These are phyloP conservation scores for Diaporthe sp. DNA, from an alignment of 2,329 filamentous ascomycete species.

Conservation along the genomic window DNA sequence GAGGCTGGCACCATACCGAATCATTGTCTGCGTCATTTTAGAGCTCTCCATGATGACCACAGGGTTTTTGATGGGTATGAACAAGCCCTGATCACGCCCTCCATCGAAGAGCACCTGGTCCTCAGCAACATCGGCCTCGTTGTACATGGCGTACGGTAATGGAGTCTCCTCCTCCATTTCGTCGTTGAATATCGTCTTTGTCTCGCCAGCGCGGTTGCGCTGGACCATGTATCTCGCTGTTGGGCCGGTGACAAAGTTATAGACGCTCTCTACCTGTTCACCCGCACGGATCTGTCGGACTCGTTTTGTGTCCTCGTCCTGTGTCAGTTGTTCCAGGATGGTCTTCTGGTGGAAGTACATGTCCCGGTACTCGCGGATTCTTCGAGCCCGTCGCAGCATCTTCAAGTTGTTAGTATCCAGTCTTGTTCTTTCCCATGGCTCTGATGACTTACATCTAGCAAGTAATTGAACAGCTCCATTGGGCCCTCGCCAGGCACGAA, in stretches of 20 bases:
- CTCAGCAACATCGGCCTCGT: slow-evolving; percentile 46
- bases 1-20: slow-evolving; percentile 10
- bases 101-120: slow-evolving; percentile 44
- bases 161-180: neutral
- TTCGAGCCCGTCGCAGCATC: slow-evolving; percentile 46
- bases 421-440: no score
- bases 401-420: slow-evolving; percentile 35
- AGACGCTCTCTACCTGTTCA: slow-evolving; percentile 44
- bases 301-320: slow-evolving; percentile 44
- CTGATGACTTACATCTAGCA: slow-evolving; percentile 16
- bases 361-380: slow-evolving; percentile 43
- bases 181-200: neutral
- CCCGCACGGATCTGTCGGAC: slow-evolving; percentile 45
- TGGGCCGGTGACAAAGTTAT: slow-evolving; percentile 43
- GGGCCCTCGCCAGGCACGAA: slow-evolving; percentile 43
- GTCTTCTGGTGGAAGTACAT: slow-evolving; percentile 44
- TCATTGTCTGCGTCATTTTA: slow-evolving; percentile 8
- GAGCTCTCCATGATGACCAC: slow-evolving; percentile 42
- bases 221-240: slow-evolving; percentile 22
- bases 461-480: slow-evolving; percentile 41
- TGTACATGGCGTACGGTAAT: slow-evolving; percentile 42
- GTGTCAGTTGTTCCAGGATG: slow-evolving; percentile 43
- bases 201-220: neutral
- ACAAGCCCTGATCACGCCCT: slow-evolving; percentile 43
- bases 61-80: slow-evolving; percentile 46